Evolutionary conservation across 306 rosid species (phyloP).

Genomic region (Vigna nakashimae): DNA sequence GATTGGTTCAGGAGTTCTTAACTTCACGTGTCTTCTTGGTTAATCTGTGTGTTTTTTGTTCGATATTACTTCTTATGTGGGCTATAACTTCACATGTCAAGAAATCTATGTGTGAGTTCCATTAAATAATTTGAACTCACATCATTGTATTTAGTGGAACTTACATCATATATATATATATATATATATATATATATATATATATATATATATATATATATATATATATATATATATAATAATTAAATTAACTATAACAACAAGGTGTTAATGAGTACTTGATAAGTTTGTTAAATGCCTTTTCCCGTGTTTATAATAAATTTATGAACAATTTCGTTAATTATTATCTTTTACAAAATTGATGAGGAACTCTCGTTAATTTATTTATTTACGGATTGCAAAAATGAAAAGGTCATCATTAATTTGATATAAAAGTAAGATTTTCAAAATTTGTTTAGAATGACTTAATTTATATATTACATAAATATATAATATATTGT

Average conservation of each 20-base stretch:
- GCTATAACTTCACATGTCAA: no score
- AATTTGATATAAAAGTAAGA: no score
- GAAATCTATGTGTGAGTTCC: conserved; percentile 17
- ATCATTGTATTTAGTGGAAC: conserved; percentile 26
- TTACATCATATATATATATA: background rate
- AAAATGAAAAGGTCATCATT: no score
- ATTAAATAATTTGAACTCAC: conserved; percentile 21
- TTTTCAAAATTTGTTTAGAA: no score
- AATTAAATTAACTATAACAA: background rate
- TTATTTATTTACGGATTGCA: no score
- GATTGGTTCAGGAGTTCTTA: conserved; percentile 43
- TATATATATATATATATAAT: no score
- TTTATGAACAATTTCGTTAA: no score
- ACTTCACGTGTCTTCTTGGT: background rate
- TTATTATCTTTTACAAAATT: no score
- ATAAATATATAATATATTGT: no score
- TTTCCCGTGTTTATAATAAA: background rate
- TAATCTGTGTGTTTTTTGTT: background rate
- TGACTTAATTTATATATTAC: background rate
- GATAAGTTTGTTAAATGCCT: background rate
- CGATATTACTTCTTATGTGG: background rate
- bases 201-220: background rate
- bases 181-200: no score
- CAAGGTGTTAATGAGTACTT: background rate
- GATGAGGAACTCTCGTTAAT: no score